Base-by-base conservation (phyloP, 2,329 filamentous ascomycete genomes). In the Clarireedia sp. region DNA sequence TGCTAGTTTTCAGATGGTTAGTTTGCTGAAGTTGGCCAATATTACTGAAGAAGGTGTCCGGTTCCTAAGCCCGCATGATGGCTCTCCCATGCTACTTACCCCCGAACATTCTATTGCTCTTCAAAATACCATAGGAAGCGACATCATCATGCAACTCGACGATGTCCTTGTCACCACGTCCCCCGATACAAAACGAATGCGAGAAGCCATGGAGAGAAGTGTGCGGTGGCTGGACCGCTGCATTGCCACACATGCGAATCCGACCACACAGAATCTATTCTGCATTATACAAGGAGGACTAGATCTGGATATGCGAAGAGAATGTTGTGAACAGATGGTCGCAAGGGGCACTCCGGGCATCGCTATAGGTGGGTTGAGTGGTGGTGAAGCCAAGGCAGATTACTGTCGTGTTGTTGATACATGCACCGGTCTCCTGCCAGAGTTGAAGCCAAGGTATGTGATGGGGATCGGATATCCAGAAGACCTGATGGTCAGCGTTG, bases 61-160 rank as follows among this genome's bases (percentile, higher is more conserved):
- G 51, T 99, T 99, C 68, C 79, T 96, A n/a, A 95, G 89, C 63
- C 95, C 94, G 0, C 94, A 99, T 69, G 94, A 97, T 74, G 90
- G 91, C 36, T 85, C 84, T 2, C 92, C 92, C 7, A 97, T 99
- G 94, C 83, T 99, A 10, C 83, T 99, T 47, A 99, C 94, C 0
- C 94, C 94, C 0, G 95, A 99, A 71, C 92, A 97, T 74, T 97
- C 94, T 0, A 96, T 99, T 65, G 86, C 85, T 10, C 79, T 99
- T 3, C 94, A 99, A 70, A 97, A 99, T 72, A 92, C 87, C 54
- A 99, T 99, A 66, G 94, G 94, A 61, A 95, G 90, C 60, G 94
- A 99, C 72, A 97, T 99, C 64, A 96, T 97, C 63, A 99, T 99
- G 95, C 95, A 99, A 73, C 83, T 99, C 3, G 94, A 99, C 75